These are phyloP conservation scores for Amaranthus cruentus DNA, from an alignment of 148 eudicot species.

Conservation along the genomic window DNA sequence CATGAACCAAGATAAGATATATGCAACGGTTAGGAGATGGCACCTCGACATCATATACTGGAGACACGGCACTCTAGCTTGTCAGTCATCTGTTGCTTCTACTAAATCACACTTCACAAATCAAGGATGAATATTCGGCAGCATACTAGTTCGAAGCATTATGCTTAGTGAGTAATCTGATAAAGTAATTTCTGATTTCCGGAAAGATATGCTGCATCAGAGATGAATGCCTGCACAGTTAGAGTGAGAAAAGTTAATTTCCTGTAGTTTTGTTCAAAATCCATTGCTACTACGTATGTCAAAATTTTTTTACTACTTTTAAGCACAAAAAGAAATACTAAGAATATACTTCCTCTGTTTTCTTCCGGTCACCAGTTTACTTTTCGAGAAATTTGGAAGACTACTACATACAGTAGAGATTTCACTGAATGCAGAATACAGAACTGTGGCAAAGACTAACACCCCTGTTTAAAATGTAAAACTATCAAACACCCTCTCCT, in stretches of 20 bases:
- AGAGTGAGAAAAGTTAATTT: neutral
- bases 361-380: no score
- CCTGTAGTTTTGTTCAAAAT: neutral
- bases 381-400: no score
- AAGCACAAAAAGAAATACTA: neutral
- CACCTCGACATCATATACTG: neutral
- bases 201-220: conserved; percentile 60
- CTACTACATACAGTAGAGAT: no score
- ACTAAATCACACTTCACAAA: neutral
- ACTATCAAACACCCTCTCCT: no score
- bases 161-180: conserved; percentile 36
- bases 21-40: neutral
- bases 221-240: conserved; percentile 46
- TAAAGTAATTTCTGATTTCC: conserved; percentile 58
- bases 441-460: no score
- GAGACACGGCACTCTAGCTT: neutral
- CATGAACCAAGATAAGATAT: neutral
- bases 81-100: neutral
- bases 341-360: neutral
- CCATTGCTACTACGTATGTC: neutral
- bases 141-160: conserved; percentile 13
- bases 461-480: no score
- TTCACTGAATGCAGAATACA: no score
- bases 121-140: neutral
- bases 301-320: neutral